Percentiles rank a stretch among this genome's conserved stretches.
Conservation (phyloP, 1,139 yeast species). For the Yamadazyma dendronema region DNA sequence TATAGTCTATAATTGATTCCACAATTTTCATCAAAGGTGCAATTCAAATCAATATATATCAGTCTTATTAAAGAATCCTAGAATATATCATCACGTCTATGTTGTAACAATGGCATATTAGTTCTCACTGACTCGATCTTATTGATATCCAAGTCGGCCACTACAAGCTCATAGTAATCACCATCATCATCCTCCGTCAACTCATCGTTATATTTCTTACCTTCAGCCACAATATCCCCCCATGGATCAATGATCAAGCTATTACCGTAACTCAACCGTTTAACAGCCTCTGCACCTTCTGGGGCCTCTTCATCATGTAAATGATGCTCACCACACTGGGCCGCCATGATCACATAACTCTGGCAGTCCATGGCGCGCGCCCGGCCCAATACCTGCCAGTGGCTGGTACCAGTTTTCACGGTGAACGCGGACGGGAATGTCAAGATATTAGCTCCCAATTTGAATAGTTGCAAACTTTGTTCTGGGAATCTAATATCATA, state of each 20-base stretch:
- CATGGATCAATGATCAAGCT: constrained; percentile 85
- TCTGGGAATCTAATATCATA: constrained; percentile 92
- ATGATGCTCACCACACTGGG: constrained; percentile 80
- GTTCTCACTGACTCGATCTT: constrained; percentile 48
- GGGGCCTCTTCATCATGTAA: constrained; percentile 30
- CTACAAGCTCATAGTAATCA: constrained; percentile 52
- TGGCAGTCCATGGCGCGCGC: constrained; percentile 90
- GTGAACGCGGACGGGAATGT: constrained; percentile 93
- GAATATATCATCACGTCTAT: no score
- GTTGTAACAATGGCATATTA: constrained; percentile 74
- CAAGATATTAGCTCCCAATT: constrained; percentile 72
- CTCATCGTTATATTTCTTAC: constrained; percentile 30
- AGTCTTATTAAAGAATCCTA: no score
- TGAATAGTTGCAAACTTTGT: constrained; percentile 60
- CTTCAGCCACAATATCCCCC: constrained; percentile 75
- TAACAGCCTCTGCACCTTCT: constrained; percentile 30
- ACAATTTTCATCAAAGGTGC: no score
- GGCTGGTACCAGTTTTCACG: constrained; percentile 84
- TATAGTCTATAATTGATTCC: no score
- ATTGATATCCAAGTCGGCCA: constrained; percentile 68
- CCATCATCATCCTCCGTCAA: constrained; percentile 39
- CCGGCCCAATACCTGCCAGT: constrained; percentile 78
- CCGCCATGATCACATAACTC: constrained; percentile 85
- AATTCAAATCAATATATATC: no score
- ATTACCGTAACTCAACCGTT: constrained; percentile 75